Evolutionary conservation across 2,329 filamentous ascomycete species (phyloP).

Genomic region (Colletotrichum plurivorum): DNA sequence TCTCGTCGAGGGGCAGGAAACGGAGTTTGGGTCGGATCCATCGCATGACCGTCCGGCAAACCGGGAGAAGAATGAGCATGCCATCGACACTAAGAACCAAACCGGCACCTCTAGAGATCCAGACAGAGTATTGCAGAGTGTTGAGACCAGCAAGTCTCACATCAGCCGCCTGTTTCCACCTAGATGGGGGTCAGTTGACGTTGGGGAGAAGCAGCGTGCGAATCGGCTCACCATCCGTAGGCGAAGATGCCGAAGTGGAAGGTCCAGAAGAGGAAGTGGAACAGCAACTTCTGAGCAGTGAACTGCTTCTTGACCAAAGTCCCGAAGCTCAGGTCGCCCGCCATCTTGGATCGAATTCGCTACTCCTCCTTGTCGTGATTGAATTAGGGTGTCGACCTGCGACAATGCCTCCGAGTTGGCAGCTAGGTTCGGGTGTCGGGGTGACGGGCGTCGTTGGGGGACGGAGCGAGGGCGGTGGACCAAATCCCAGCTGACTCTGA

Average conservation of each 20-base stretch:
- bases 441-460: constrained; percentile 14
- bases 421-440: constrained; percentile 38
- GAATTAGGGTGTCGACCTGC: constrained; percentile 66
- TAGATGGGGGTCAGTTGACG: constrained; percentile 56
- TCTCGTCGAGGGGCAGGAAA: constrained; percentile 95
- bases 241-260: constrained; percentile 85
- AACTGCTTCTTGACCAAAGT: constrained; percentile 74
- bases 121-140: constrained; percentile 87
- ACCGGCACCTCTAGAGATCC: constrained; percentile 95
- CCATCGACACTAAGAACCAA: constrained; percentile 87
- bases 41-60: constrained; percentile 92
- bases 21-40: constrained; percentile 87
- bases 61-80: constrained; percentile 90
- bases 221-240: constrained; percentile 80
- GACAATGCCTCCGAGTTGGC: constrained; percentile 56
- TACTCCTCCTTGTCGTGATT: constrained; percentile 18
- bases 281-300: constrained; percentile 78
- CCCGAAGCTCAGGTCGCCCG: constrained; percentile 48
- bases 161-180: constrained; percentile 84
- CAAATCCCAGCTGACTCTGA: constrained; percentile 26
- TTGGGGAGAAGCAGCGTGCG: neutral
- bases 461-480: constrained; percentile 10
- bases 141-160: constrained; percentile 82
- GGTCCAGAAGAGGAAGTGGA: constrained; percentile 86
- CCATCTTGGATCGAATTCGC: constrained; percentile 57